A percentile compares a stretch with the other conserved stretches of the same genome.
phyloP scores from a whole-genome alignment of 73 alveolate species.

The Symbiodinium natans region DNA sequence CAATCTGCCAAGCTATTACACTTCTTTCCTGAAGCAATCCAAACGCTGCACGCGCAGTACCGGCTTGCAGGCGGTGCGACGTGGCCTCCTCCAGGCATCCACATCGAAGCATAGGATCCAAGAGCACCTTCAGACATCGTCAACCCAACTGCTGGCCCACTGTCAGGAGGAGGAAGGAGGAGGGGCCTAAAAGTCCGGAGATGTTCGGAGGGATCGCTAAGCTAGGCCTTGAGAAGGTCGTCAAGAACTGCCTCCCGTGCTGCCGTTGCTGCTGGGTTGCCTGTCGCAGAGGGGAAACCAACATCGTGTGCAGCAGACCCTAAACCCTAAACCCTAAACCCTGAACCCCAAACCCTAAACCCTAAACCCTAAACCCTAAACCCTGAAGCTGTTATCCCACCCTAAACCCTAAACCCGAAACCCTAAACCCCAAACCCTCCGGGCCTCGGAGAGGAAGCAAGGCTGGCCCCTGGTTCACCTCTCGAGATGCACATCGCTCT shows the following conservation, averaged over 20 bases:
- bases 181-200: background rate
- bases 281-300: background rate
- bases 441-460: conserved; percentile 5
- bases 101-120: conserved; percentile 25
- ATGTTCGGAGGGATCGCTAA: background rate
- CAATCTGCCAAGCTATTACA: too few species aligned
- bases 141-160: background rate
- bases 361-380: too few species aligned
- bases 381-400: too few species aligned
- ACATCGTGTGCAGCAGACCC: too few species aligned
- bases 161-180: background rate
- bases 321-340: too few species aligned
- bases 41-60: too few species aligned
- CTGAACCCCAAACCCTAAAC: too few species aligned
- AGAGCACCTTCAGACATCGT: conserved; percentile 11
- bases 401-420: too few species aligned
- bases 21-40: too few species aligned
- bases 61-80: too few species aligned
- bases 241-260: conserved; percentile 32
- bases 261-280: conserved; percentile 73
- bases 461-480: conserved; percentile 10
- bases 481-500: background rate
- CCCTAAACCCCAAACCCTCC: too few species aligned
- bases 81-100: conserved; percentile 56
- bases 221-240: conserved; percentile 22